Evolutionary conservation across 345 rosid species (phyloP).

Genomic region (Psidium guajava): DNA sequence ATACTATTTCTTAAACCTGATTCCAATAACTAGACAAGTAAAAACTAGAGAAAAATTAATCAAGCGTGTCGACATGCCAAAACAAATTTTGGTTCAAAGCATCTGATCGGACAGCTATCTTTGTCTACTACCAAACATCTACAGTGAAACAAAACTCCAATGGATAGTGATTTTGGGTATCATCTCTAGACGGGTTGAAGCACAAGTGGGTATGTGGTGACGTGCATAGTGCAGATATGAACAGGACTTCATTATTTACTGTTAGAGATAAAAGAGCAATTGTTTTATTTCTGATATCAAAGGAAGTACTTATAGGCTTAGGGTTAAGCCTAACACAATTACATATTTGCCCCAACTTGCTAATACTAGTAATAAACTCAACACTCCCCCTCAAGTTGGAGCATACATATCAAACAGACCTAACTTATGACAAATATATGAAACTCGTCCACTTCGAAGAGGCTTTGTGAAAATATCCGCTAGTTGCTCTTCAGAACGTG

Average conservation of each 20-base stretch:
- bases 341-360: too few species aligned
- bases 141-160: background rate
- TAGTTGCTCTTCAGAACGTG: too few species aligned
- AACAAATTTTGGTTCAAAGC: background rate
- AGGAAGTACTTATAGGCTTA: too few species aligned
- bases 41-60: background rate
- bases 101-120: background rate
- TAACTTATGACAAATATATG: too few species aligned
- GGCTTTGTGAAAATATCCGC: too few species aligned
- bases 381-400: too few species aligned
- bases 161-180: background rate
- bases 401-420: too few species aligned
- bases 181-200: background rate
- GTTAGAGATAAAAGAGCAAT: too few species aligned
- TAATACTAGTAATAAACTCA: too few species aligned
- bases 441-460: too few species aligned
- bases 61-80: background rate
- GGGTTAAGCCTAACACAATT: too few species aligned
- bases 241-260: background rate
- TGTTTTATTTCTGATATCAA: too few species aligned
- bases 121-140: background rate
- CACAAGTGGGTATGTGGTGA: background rate
- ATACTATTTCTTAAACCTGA: background rate
- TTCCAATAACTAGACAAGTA: background rate
- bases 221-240: background rate